phyloP scores from a whole-genome alignment of 2,329 filamentous ascomycete species.

The Westerdykella aurantiaca region DNA sequence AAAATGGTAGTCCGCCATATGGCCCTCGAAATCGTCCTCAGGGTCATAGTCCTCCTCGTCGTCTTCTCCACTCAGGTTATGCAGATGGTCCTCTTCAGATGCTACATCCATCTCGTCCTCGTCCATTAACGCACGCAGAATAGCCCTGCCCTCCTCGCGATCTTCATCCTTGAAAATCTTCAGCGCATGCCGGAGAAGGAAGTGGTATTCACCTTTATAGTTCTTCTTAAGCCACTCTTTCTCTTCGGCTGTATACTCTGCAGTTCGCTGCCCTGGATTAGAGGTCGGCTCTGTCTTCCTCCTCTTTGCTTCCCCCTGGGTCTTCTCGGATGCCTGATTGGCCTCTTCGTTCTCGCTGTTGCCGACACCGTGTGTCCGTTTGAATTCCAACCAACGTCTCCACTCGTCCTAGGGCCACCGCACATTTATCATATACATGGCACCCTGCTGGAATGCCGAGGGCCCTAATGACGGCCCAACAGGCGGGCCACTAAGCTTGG shows the following conservation, averaged over 20 bases:
- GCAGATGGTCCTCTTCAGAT: background rate
- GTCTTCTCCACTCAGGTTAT: background rate
- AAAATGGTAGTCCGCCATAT: slow-evolving; percentile 9
- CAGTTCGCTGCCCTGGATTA: background rate
- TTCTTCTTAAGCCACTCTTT: slow-evolving; percentile 35
- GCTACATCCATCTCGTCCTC: background rate
- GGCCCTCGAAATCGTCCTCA: slow-evolving; percentile 5
- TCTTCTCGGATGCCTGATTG: background rate
- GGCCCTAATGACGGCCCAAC: slow-evolving; percentile 1
- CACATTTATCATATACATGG: background rate
- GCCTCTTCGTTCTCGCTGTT: background rate
- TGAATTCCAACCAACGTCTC: background rate
- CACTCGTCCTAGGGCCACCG: background rate
- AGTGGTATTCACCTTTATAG: slow-evolving; percentile 31
- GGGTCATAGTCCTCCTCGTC: slow-evolving; percentile 3
- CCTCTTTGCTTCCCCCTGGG: background rate
- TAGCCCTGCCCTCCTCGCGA: slow-evolving; percentile 30
- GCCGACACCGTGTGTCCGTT: background rate
- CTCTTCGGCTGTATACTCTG: slow-evolving; percentile 17
- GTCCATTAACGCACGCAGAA: slow-evolving; percentile 27
- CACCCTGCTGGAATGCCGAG: background rate
- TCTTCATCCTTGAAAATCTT: slow-evolving; percentile 37
- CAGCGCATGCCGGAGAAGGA: slow-evolving; percentile 26
- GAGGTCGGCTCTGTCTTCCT: too few species aligned
- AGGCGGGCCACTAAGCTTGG: slow-evolving; percentile 6